Percentiles rank a stretch among this genome's conserved stretches.
These are phyloP conservation scores for Kodamaea ohmeri DNA, from an alignment of 1,139 yeast species.

Conservation along the genomic window DNA sequence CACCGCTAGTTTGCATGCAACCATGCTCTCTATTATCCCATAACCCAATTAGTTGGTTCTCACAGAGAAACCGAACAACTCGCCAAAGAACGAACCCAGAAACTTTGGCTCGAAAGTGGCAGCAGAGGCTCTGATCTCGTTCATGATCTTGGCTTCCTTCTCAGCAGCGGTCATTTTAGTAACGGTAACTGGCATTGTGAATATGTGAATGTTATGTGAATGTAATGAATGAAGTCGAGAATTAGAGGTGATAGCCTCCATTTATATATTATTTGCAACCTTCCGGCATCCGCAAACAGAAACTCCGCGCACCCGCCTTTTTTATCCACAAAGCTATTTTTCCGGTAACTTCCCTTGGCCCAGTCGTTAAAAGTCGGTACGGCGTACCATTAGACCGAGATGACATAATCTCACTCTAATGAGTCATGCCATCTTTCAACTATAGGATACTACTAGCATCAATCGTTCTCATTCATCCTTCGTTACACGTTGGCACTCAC, in stretches of 20 bases:
- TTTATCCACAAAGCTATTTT: slow-evolving; percentile 2
- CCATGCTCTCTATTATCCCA: slow-evolving; percentile 3
- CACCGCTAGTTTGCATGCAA: slow-evolving; percentile 1
- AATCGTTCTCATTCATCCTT: neutral
- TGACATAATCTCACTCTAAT: neutral
- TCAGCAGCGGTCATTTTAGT: slow-evolving; percentile 25
- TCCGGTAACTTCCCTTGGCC: slow-evolving; percentile 5
- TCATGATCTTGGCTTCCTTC: slow-evolving; percentile 50
- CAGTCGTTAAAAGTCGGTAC: neutral
- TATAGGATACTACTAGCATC: neutral
- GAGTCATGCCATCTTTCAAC: neutral
- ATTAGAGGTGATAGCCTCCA: neutral
- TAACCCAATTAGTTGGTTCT: slow-evolving; percentile 13
- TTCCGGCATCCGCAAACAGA: neutral
- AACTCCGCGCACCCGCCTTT: slow-evolving; percentile 3
- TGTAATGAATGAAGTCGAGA: too few species aligned
- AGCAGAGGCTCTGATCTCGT: slow-evolving; percentile 39
- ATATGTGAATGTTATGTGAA: neutral
- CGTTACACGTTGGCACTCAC: neutral
- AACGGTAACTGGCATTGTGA: slow-evolving; percentile 9
- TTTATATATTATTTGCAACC: slow-evolving; percentile 2
- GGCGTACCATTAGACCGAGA: neutral
- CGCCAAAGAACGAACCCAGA: slow-evolving; percentile 45
- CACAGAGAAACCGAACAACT: slow-evolving; percentile 37
- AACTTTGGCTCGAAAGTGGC: slow-evolving; percentile 42